phyloP scores from a whole-genome alignment of 2,329 filamentous ascomycete genomes.

The Beauveria sp. region DNA sequence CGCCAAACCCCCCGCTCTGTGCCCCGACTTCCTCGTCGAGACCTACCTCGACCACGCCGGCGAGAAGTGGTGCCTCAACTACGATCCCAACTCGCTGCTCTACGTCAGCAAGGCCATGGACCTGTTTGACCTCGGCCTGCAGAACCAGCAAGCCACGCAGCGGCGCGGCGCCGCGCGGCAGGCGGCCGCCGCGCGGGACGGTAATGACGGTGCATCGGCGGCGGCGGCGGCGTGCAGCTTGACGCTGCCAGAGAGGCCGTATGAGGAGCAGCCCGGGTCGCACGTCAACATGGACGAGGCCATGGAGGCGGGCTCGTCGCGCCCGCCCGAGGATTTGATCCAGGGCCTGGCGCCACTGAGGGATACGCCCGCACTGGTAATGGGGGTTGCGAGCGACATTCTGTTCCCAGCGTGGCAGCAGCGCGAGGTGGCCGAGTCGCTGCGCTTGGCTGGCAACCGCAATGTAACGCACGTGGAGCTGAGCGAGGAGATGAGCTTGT shows the following conservation, averaged over 20 bases:
- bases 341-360: slow-evolving; percentile 63
- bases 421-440: slow-evolving; percentile 79
- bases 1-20: slow-evolving; percentile 81
- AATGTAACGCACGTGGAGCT: slow-evolving; percentile 83
- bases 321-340: slow-evolving; percentile 73
- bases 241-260: slow-evolving; percentile 74
- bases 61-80: slow-evolving; percentile 95
- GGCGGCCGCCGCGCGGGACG: slow-evolving; percentile 32
- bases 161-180: slow-evolving; percentile 55
- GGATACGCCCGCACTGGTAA: slow-evolving; percentile 74
- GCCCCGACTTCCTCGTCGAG: slow-evolving; percentile 94
- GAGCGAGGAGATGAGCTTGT: slow-evolving; percentile 87
- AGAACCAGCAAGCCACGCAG: slow-evolving; percentile 57
- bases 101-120: slow-evolving; percentile 99
- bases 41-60: slow-evolving; percentile 97
- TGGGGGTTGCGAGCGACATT: slow-evolving; percentile 94
- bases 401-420: slow-evolving; percentile 98
- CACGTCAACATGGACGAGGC: slow-evolving; percentile 21
- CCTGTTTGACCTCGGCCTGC: slow-evolving; percentile 79
- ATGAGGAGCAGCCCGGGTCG: slow-evolving; percentile 67
- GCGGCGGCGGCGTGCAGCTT: slow-evolving; percentile 60
- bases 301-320: slow-evolving; percentile 27
- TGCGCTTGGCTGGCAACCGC: slow-evolving; percentile 69
- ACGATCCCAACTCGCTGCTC: slow-evolving; percentile 89
- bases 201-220: slow-evolving; percentile 15